These are phyloP conservation scores for Colletotrichum abscissum DNA, from an alignment of 2,329 filamentous ascomycete species.

Conservation along the genomic window DNA sequence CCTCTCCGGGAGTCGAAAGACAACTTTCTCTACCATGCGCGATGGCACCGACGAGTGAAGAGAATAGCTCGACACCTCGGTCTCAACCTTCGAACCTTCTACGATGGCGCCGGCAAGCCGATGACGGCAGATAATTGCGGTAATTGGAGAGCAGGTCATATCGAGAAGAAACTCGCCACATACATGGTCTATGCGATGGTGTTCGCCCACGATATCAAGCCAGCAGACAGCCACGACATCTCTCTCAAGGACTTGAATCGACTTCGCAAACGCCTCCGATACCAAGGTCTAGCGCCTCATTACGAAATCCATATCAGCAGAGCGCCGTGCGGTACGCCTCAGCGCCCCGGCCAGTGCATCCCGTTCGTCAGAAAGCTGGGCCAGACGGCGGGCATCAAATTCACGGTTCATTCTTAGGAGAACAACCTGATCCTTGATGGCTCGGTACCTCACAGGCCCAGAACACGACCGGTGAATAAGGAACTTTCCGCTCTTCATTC, in stretches of 20 bases:
- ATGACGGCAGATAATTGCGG: slow-evolving; percentile 1
- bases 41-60: slow-evolving; percentile 47
- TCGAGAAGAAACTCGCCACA: slow-evolving; percentile 53
- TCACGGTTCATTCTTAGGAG: slow-evolving; percentile 17
- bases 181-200: slow-evolving; percentile 46
- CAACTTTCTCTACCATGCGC: slow-evolving; percentile 41
- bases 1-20: background rate
- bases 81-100: slow-evolving; percentile 43
- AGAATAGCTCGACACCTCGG: slow-evolving; percentile 43
- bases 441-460: background rate
- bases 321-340: background rate
- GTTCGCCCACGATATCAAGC: background rate
- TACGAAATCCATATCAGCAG: slow-evolving; percentile 20
- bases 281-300: accelerated
- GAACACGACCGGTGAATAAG: background rate
- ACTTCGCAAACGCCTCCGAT: background rate
- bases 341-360: background rate
- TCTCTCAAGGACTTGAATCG: background rate
- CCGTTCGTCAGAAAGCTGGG: background rate
- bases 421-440: slow-evolving; percentile 5
- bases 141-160: slow-evolving; percentile 45
- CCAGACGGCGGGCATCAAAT: background rate
- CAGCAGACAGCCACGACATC: background rate
- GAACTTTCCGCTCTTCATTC: background rate
- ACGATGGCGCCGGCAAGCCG: slow-evolving; percentile 38